These are phyloP conservation scores for Lasiodiplodia gonubiensis DNA, from an alignment of 2,329 filamentous ascomycete genomes.

Conservation along the genomic window DNA sequence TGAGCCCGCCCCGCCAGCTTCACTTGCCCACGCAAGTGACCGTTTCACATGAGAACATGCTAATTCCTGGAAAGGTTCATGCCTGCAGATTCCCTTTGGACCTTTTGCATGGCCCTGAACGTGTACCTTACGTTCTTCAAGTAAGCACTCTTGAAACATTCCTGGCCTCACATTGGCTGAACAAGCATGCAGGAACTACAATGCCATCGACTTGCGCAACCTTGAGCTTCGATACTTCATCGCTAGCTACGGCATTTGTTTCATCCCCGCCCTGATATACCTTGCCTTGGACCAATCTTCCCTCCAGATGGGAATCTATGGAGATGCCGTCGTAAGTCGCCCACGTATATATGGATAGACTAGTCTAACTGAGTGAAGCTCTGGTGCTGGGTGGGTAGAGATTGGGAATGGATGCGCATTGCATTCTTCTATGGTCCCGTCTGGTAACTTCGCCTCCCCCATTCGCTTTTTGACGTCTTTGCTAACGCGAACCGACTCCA, in stretches of 20 bases:
- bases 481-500: constrained; percentile 22
- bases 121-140: constrained; percentile 82
- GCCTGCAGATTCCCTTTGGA: constrained; percentile 77
- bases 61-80: constrained; percentile 66
- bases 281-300: constrained; percentile 64
- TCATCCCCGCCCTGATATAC: constrained; percentile 70
- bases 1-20: constrained; percentile 50
- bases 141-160: background rate
- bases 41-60: constrained; percentile 19
- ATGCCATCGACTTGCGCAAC: constrained; percentile 65
- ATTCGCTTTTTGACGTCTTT: background rate
- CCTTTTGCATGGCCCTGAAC: constrained; percentile 81
- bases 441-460: constrained; percentile 56
- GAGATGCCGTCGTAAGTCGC: constrained; percentile 66
- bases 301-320: constrained; percentile 67
- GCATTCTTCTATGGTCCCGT: constrained; percentile 75
- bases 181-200: constrained; percentile 59
- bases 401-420: constrained; percentile 75
- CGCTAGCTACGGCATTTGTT: constrained; percentile 74
- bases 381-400: constrained; percentile 77
- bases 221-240: constrained; percentile 75
- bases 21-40: background rate
- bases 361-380: constrained; percentile 50
- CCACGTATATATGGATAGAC: background rate
- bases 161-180: background rate